phyloP scores from a whole-genome alignment of 1,139 yeast species.

The Suzukiozyma palmioleophila region DNA sequence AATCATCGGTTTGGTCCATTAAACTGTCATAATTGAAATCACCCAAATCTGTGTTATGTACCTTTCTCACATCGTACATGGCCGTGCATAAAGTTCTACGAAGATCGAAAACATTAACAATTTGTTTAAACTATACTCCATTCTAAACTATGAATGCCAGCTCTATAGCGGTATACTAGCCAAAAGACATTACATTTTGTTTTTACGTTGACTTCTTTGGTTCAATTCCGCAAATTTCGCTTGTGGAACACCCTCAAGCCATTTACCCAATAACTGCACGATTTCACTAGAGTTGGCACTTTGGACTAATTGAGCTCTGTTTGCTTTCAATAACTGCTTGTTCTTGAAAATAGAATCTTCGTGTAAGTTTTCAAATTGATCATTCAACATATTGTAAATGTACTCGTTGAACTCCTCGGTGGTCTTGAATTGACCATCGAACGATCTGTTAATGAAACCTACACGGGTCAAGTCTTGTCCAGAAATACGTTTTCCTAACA shows the following conservation, averaged over 20 bases:
- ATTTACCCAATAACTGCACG: constrained; percentile 60
- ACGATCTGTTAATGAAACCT: constrained; percentile 60
- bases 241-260: constrained; percentile 76
- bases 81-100: too few relatives aligned
- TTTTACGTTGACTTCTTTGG: too few relatives aligned
- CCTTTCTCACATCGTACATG: too few relatives aligned
- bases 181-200: too few relatives aligned
- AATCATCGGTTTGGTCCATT: too few relatives aligned
- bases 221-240: constrained; percentile 54
- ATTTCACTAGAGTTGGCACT: constrained; percentile 63
- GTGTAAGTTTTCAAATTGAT: constrained; percentile 47
- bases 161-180: too few relatives aligned
- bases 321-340: constrained; percentile 52
- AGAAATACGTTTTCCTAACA: constrained; percentile 62
- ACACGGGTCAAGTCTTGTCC: constrained; percentile 54
- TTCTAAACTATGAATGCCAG: too few relatives aligned
- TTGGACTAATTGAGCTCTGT: constrained; percentile 42
- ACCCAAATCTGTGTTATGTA: too few relatives aligned
- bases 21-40: too few relatives aligned
- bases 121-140: too few relatives aligned
- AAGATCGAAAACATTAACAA: too few relatives aligned
- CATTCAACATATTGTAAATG: constrained; percentile 44
- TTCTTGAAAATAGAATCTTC: constrained; percentile 57
- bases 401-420: constrained; percentile 57
- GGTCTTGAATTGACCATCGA: constrained; percentile 40